A percentile compares a stretch with the other conserved stretches of the same genome.
Conservation (phyloP, 2,329 filamentous ascomycete species). For the Hawksworthiomyces lignivorus region DNA sequence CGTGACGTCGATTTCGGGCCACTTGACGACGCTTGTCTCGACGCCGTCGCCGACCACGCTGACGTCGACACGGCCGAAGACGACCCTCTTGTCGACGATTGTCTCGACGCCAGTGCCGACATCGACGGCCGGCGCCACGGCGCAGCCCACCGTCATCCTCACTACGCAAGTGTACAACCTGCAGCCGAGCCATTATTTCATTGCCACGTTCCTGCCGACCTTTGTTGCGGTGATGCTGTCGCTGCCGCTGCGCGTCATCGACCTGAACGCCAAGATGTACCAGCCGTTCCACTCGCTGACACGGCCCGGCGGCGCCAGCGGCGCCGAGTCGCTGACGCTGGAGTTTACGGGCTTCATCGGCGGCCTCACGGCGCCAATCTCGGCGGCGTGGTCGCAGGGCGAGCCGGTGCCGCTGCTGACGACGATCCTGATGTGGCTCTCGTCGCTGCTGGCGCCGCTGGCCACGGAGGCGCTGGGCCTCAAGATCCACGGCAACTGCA, state of each 20-base stretch:
- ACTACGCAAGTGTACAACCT: slow-evolving; percentile 19
- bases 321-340: slow-evolving; percentile 33
- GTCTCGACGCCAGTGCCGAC: slow-evolving; percentile 14
- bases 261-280: slow-evolving; percentile 32
- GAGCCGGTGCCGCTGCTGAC: slow-evolving; percentile 31
- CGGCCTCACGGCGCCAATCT: slow-evolving; percentile 23
- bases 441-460: slow-evolving; percentile 29
- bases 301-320: slow-evolving; percentile 26
- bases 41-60: slow-evolving; percentile 20
- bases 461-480: slow-evolving; percentile 33
- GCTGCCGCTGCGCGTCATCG: slow-evolving; percentile 32
- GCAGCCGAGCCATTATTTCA: slow-evolving; percentile 26
- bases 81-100: slow-evolving; percentile 19
- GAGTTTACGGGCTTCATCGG: slow-evolving; percentile 28
- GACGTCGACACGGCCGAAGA: slow-evolving; percentile 16
- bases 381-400: slow-evolving; percentile 26
- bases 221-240: slow-evolving; percentile 31
- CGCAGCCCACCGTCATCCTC: slow-evolving; percentile 12
- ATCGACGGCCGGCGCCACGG: slow-evolving; percentile 3
- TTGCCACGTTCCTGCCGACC: slow-evolving; percentile 34
- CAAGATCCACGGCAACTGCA: slow-evolving; percentile 29
- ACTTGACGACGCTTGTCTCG: slow-evolving; percentile 18
- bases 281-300: slow-evolving; percentile 37
- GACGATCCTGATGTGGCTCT: slow-evolving; percentile 25
- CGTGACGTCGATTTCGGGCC: slow-evolving; percentile 21